Percentiles rank a stretch among this genome's conserved stretches.
These are phyloP conservation scores for Mitragyna speciosa DNA, from an alignment of 257 asterid species.

Conservation along the genomic window DNA sequence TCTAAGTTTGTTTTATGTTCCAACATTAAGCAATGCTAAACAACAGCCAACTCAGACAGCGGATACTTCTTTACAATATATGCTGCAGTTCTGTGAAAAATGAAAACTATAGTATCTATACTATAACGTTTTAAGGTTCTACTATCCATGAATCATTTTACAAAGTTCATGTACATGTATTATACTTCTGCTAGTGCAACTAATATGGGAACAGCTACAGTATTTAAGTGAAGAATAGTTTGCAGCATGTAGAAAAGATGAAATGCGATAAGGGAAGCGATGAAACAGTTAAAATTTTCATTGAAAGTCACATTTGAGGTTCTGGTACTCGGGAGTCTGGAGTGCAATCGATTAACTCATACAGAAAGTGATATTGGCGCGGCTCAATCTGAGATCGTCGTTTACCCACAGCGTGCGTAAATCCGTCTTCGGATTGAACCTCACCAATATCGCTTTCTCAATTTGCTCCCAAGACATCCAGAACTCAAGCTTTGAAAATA, in stretches of 20 bases:
- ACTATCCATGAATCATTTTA: no score
- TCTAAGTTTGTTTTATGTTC: no score
- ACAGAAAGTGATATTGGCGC: slow-evolving; percentile 83
- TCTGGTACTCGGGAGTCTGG: neutral
- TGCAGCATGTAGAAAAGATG: neutral
- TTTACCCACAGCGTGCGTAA: slow-evolving; percentile 49
- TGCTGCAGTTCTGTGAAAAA: no score
- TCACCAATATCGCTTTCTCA: slow-evolving; percentile 79
- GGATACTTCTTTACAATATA: no score
- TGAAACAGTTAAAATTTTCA: neutral
- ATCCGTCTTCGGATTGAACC: slow-evolving; percentile 92
- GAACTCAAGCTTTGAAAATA: neutral
- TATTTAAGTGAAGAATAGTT: neutral
- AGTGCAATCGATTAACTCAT: neutral
- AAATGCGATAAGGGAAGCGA: neutral
- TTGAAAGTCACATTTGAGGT: neutral
- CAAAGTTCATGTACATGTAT: no score
- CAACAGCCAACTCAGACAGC: neutral
- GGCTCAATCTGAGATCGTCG: slow-evolving; percentile 87
- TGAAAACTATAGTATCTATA: no score
- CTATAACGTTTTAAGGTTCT: no score
- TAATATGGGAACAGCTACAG: neutral
- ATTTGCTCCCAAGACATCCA: neutral
- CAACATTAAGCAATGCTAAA: no score
- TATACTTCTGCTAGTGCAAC: neutral